Evolutionary conservation across 2,329 filamentous ascomycete species (phyloP).

Genomic region (Monilinia fructicola): DNA sequence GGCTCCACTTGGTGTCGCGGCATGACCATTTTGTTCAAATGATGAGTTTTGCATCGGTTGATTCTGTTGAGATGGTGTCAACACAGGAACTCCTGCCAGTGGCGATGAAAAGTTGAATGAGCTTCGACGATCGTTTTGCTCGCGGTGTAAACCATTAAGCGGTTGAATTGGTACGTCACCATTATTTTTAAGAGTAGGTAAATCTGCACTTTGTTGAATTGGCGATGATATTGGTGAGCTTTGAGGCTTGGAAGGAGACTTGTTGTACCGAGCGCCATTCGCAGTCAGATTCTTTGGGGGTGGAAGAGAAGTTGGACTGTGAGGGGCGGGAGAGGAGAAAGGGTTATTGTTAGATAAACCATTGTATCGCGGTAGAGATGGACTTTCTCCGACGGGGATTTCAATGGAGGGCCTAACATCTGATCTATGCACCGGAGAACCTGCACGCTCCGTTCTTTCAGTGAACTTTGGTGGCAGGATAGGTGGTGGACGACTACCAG

Average conservation of each 20-base stretch:
- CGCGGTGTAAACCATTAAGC: constrained; percentile 27
- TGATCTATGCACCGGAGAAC: constrained; percentile 26
- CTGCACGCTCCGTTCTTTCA: constrained; percentile 28
- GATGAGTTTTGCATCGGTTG: constrained; percentile 26
- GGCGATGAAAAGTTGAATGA: constrained; percentile 38
- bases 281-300: constrained; percentile 37
- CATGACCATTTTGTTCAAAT: constrained; percentile 24
- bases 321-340: constrained; percentile 39
- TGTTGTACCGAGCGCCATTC: constrained; percentile 29
- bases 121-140: constrained; percentile 32
- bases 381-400: constrained; percentile 10
- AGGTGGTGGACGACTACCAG: constrained; percentile 8
- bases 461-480: constrained; percentile 18
- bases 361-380: constrained; percentile 21
- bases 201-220: constrained; percentile 24
- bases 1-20: constrained; percentile 19
- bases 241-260: constrained; percentile 22
- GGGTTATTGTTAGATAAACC: constrained; percentile 27
- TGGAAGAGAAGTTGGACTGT: constrained; percentile 40
- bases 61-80: constrained; percentile 35
- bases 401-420: constrained; percentile 8
- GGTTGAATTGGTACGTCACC: constrained; percentile 22
- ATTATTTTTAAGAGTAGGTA: constrained; percentile 25
- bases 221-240: constrained; percentile 23
- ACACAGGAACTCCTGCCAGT: constrained; percentile 34